Conservation (phyloP, 208 protist genomes). For the Plasmodiophora brassicae region DNA sequence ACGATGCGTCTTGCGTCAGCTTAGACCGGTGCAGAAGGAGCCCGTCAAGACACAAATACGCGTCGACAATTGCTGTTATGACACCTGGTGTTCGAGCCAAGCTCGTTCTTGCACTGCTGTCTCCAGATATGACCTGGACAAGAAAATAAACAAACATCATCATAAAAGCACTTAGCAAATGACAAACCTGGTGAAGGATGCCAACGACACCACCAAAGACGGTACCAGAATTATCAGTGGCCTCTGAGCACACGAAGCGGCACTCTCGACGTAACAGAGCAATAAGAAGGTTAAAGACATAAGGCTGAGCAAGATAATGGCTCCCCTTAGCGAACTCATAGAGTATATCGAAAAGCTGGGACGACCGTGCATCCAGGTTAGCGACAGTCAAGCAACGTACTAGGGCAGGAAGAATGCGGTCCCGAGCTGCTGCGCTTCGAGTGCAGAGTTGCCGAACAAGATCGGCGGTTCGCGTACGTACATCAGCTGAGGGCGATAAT, state of each 20-base stretch:
- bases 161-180: too few species aligned
- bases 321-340: neutral
- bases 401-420: neutral
- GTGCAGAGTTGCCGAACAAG: neutral
- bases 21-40: neutral
- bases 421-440: neutral
- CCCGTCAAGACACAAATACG: constrained; percentile 1
- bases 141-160: too few species aligned
- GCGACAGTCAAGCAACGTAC: neutral
- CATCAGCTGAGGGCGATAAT: neutral
- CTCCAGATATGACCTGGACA: too few species aligned
- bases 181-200: too few species aligned
- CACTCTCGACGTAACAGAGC: neutral
- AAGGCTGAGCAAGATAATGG: neutral
- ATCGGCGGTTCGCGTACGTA: neutral
- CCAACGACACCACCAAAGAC: too few species aligned
- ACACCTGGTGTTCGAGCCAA: neutral
- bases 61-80: constrained; percentile 8
- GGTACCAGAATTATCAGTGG: too few species aligned
- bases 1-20: neutral
- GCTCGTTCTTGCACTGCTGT: too few species aligned
- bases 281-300: neutral
- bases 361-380: neutral
- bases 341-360: neutral
- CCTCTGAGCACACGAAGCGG: too few species aligned